Evolutionary conservation across 2,329 filamentous ascomycete species (phyloP).

Genomic region (Coccinonectria pachysandricola): DNA sequence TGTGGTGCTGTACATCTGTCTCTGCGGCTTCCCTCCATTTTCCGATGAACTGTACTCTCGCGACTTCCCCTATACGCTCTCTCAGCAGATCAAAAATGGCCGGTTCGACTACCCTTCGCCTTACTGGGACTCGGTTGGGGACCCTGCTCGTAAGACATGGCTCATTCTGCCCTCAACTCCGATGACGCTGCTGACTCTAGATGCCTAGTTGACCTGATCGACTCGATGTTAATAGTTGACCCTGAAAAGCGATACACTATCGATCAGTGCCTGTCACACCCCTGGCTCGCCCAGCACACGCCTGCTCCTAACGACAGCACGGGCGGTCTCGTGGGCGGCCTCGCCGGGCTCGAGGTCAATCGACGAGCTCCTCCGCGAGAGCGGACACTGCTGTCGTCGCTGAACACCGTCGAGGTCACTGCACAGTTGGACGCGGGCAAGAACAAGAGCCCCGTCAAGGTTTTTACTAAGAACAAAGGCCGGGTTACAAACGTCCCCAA

Average conservation of each 20-base stretch:
- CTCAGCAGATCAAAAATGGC: conserved; percentile 84
- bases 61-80: conserved; percentile 77
- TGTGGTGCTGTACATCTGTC: conserved; percentile 94
- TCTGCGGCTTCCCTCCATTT: conserved; percentile 95
- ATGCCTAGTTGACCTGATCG: conserved; percentile 68
- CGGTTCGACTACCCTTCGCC: conserved; percentile 91
- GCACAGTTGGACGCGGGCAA: conserved; percentile 44
- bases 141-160: conserved; percentile 60
- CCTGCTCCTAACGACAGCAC: conserved; percentile 72
- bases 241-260: conserved; percentile 75
- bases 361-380: conserved; percentile 72
- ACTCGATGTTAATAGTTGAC: conserved; percentile 86
- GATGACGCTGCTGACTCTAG: conserved; percentile 4
- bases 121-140: conserved; percentile 59
- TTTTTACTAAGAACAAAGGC: conserved; percentile 60
- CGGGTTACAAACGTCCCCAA: conserved; percentile 29
- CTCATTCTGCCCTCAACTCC: too few species aligned
- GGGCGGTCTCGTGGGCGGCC: conserved; percentile 79
- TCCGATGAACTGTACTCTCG: conserved; percentile 78
- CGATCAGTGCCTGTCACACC: conserved; percentile 82
- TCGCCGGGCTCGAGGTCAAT: conserved; percentile 72
- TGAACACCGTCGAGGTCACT: conserved; percentile 60
- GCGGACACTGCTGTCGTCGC: conserved; percentile 70
- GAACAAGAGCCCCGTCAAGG: conserved; percentile 53
- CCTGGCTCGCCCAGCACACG: conserved; percentile 64